A percentile compares a stretch with the other conserved stretches of the same genome.
These are phyloP conservation scores for Fraxinus quadrangulata DNA, from an alignment of 257 asterid genomes.

Conservation along the genomic window DNA sequence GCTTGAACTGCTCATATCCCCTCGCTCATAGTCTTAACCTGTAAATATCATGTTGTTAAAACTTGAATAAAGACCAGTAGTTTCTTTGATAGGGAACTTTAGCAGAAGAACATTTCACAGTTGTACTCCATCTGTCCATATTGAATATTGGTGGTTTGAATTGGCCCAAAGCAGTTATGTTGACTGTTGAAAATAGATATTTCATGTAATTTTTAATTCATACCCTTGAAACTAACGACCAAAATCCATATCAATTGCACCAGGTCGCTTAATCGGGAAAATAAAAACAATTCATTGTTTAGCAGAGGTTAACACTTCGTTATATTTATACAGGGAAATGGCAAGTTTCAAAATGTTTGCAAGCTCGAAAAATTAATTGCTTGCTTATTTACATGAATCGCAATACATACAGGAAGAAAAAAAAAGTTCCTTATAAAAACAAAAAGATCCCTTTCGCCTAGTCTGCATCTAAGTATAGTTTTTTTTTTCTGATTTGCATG, in stretches of 20 bases:
- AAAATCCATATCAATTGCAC: not conserved
- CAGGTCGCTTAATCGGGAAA: not conserved
- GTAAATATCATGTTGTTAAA: not conserved
- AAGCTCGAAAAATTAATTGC: not conserved
- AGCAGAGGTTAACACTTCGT: constrained; percentile 10
- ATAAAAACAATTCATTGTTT: constrained; percentile 6
- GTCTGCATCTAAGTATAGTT: not conserved
- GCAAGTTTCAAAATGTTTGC: not conserved
- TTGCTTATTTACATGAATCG: not conserved
- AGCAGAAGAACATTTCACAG: not conserved
- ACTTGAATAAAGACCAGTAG: not conserved
- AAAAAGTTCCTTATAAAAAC: not conserved
- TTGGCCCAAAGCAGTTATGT: not conserved
- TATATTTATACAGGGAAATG: constrained; percentile 4
- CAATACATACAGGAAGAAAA: not conserved
- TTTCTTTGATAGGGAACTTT: not conserved
- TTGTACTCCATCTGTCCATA: not conserved
- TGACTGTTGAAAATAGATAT: not conserved
- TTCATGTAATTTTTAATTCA: not conserved
- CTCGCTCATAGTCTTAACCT: not conserved
- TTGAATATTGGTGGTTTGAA: not conserved
- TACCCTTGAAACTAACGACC: not conserved
- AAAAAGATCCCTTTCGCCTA: not conserved
- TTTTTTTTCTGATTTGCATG: constrained; percentile 11
- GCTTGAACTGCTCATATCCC: not conserved